These are phyloP conservation scores for Ceratobasidium sp. DNA, from an alignment of 1,284 basidiomycete species.

Conservation along the genomic window DNA sequence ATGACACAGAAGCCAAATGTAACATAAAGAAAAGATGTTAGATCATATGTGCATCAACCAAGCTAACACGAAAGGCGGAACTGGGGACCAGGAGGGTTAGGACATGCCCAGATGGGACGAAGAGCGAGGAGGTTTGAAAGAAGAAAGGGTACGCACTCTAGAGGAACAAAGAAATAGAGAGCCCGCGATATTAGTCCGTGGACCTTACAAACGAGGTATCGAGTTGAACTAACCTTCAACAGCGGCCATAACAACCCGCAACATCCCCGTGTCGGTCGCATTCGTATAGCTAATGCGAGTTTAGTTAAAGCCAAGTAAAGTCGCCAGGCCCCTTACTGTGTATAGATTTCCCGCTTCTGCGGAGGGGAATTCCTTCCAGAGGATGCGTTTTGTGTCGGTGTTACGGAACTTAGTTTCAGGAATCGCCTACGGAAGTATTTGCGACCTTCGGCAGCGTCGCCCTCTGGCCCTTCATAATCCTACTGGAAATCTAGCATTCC, in stretches of 20 bases:
- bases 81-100: conserved; percentile 26
- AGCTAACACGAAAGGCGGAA: conserved; percentile 26
- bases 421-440: conserved; percentile 92
- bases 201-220: conserved; percentile 34
- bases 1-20: conserved; percentile 19
- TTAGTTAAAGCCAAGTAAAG: conserved; percentile 27
- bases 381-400: conserved; percentile 63
- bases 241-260: conserved; percentile 91
- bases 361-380: neutral
- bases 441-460: conserved; percentile 74
- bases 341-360: conserved; percentile 88
- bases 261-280: conserved; percentile 89
- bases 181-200: conserved; percentile 19
- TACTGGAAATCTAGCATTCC: conserved; percentile 47
- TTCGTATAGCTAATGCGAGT: conserved; percentile 73
- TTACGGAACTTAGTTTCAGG: conserved; percentile 77
- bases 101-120: conserved; percentile 43
- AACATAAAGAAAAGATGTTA: conserved; percentile 27
- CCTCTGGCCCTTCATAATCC: conserved; percentile 75
- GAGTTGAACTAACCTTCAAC: conserved; percentile 73
- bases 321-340: conserved; percentile 65
- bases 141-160: conserved; percentile 71
- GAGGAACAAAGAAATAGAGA: conserved; percentile 45
- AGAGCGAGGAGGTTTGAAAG: conserved; percentile 47
- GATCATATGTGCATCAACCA: conserved; percentile 35